Percentiles rank a stretch among this genome's conserved stretches.
Evolutionary conservation across 106 monocot genomes (phyloP).

Genomic region (Dendrobium officinale): DNA sequence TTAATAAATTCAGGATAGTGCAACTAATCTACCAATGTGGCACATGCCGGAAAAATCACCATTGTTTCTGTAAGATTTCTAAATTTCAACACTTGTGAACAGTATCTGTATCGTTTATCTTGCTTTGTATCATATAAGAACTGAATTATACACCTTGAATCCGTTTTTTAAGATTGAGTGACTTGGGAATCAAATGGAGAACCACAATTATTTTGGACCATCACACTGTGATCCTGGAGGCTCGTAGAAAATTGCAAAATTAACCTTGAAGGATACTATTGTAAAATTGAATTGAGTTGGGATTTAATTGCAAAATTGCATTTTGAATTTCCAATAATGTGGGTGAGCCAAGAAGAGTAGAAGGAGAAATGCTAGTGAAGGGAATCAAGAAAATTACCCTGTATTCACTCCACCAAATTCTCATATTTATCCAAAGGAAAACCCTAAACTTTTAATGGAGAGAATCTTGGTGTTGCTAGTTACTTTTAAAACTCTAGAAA

Average conservation of each 20-base stretch:
- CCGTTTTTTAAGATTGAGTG: neutral
- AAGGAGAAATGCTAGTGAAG: neutral
- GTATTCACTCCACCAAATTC: neutral
- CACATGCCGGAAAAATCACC: conserved; percentile 44
- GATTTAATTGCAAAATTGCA: neutral
- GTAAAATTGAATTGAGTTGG: neutral
- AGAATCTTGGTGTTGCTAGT: neutral
- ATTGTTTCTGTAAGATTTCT: conserved; percentile 70
- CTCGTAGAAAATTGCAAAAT: too few species aligned
- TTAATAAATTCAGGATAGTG: conserved; percentile 66
- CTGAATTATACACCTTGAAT: neutral
- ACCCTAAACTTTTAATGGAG: too few species aligned
- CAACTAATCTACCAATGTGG: conserved; percentile 75
- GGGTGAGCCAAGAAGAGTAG: neutral
- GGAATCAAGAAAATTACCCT: neutral
- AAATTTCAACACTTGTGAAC: conserved; percentile 7
- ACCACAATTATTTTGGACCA: too few species aligned
- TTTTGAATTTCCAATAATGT: neutral
- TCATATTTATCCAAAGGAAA: neutral
- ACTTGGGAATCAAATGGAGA: too few species aligned
- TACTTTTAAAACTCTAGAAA: neutral
- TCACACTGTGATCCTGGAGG: too few species aligned
- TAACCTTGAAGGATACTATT: too few species aligned
- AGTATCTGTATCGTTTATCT: neutral
- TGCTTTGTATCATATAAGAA: neutral